Base-by-base conservation (phyloP, 2,329 filamentous ascomycete species). In the Fusarium haematococcum region DNA sequence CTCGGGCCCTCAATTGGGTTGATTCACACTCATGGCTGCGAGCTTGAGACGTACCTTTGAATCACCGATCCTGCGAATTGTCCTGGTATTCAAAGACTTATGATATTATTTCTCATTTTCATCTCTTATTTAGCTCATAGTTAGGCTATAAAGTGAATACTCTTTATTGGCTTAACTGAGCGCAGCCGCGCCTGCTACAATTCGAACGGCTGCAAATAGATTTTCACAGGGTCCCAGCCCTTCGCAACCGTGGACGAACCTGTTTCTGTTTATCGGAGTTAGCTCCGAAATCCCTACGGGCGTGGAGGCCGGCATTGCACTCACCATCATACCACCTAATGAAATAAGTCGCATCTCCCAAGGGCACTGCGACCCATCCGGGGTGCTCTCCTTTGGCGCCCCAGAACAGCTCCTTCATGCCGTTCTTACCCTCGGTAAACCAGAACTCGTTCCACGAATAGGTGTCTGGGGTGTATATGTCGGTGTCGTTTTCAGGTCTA, bases 281-380 rank as follows among this genome's bases (percentile, higher is more conserved):
- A 65, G 62, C 35, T 35, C 50, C 52, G 50, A 58, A 27, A 65
- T 25, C 20, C 25, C 35, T 5, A 32, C 14, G 39, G 18, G 23
- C 25, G 25, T 25, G 16, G 11, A n/a, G 33, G 14, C 14, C 33
- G 32, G 9, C 14, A 30, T 50, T 43, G 61, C 25, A 67, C 70
- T 39, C 54, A 70, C 70, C 45, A 13, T 73, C 43, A 58, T 70
- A 70, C 30, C 69, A 54, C 61, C 68, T 70, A 52, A 74, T 74
- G 27, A 65, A 67, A 20, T 35, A 56, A 4, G 20, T 33, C 11
- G 41, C 27, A 5, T 68, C 25, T 5, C 50, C 65, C 10, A 43
- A 16, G 7, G 72, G 65, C 9, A 30, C 16, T 3, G 72, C 72
- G 39, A 73, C 65, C 70, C 70, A 75, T 50, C 72, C 72, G 16